phyloP scores from a whole-genome alignment of 73 alveolate species.

The Halteria grandinella region DNA sequence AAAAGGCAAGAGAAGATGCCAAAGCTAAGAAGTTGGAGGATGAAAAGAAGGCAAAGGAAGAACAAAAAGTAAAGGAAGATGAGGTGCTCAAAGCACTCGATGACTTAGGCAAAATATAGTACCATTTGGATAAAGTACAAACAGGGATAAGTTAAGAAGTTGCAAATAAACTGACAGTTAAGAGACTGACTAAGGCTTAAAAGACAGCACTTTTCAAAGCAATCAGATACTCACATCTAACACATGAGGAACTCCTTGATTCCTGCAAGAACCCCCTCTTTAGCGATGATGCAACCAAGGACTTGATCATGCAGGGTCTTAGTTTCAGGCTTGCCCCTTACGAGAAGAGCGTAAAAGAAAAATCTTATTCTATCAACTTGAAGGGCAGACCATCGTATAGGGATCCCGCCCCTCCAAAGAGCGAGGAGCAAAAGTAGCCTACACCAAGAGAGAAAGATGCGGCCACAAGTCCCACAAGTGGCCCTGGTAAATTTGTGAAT shows the following conservation, averaged over 20 bases:
- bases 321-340: conserved; percentile 48
- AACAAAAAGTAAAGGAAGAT: conserved; percentile 29
- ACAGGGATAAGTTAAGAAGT: not conserved
- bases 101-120: conserved; percentile 57
- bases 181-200: conserved; percentile 42
- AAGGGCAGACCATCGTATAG: no score
- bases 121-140: not conserved
- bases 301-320: conserved; percentile 59
- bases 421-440: no score
- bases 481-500: no score
- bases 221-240: conserved; percentile 41
- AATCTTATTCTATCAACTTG: no score
- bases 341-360: no score
- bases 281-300: conserved; percentile 60
- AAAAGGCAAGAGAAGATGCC: conserved; percentile 8
- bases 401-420: no score
- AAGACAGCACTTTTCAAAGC: conserved; percentile 42
- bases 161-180: conserved; percentile 37
- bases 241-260: conserved; percentile 60
- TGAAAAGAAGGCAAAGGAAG: conserved; percentile 45
- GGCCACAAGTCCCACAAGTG: no score
- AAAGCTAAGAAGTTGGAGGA: conserved; percentile 4
- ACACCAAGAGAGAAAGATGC: no score
- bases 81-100: conserved; percentile 39
- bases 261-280: conserved; percentile 47